These are phyloP conservation scores for Yamadazyma diddensiae DNA, from an alignment of 1,139 yeast genomes.

Conservation along the genomic window DNA sequence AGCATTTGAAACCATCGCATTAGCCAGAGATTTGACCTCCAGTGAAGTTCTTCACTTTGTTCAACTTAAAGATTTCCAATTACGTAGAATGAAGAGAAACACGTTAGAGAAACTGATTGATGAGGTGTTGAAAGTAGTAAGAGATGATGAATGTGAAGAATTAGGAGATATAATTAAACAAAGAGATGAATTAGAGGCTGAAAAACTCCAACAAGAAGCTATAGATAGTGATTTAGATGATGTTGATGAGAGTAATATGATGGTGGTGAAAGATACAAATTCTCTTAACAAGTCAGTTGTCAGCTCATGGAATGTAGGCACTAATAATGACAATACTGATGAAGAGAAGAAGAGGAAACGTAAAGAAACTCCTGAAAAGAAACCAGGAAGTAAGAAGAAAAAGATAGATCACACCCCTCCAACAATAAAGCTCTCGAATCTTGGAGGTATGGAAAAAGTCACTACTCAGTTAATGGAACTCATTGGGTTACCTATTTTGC, in stretches of 20 bases:
- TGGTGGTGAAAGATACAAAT: constrained; percentile 61
- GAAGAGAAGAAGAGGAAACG: constrained; percentile 28
- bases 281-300: constrained; percentile 75
- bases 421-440: constrained; percentile 57
- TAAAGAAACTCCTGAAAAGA: constrained; percentile 15
- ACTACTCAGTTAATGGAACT: constrained; percentile 84
- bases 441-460: constrained; percentile 88
- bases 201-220: constrained; percentile 10
- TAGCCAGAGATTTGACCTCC: constrained; percentile 56
- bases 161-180: constrained; percentile 30
- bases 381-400: constrained; percentile 21
- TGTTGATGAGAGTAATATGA: constrained; percentile 44
- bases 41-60: constrained; percentile 53
- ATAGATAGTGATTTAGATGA: constrained; percentile 37
- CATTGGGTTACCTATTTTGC: constrained; percentile 86
- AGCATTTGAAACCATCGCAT: constrained; percentile 43
- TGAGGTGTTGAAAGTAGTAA: constrained; percentile 45
- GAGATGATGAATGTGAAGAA: constrained; percentile 43
- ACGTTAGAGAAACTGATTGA: constrained; percentile 57
- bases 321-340: constrained; percentile 11
- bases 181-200: constrained; percentile 23
- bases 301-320: constrained; percentile 54
- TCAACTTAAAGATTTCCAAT: constrained; percentile 57
- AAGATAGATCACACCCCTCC: constrained; percentile 69
- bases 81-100: constrained; percentile 63